phyloP scores from a whole-genome alignment of 2,329 filamentous ascomycete genomes.

The Phyllosticta citriasiana region DNA sequence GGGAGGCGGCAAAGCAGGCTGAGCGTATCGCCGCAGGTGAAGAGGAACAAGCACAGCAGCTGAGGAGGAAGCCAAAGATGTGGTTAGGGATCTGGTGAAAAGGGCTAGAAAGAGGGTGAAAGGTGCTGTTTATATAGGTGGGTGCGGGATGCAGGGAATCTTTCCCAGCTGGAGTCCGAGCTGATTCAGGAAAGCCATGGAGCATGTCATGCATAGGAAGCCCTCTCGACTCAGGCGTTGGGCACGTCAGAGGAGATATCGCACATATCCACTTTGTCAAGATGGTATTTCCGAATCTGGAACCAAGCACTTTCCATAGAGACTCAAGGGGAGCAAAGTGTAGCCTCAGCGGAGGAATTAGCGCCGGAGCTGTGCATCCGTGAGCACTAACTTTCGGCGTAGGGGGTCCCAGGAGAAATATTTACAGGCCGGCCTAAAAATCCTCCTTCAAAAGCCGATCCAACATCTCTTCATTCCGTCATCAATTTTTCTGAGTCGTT shows the following conservation, averaged over 20 bases:
- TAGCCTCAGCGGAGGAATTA: background rate
- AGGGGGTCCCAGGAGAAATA: background rate
- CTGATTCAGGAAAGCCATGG: background rate
- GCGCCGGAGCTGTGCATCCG: background rate
- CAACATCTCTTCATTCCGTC: background rate
- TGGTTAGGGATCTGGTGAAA: slow-evolving; percentile 65
- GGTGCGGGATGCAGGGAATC: background rate
- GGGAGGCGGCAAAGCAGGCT: slow-evolving; percentile 30
- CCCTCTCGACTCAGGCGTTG: background rate
- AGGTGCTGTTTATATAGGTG: background rate
- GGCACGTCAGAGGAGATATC: background rate
- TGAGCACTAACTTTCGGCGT: background rate
- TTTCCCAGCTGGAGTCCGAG: background rate
- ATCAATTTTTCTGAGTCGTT: background rate
- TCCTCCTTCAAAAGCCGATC: background rate
- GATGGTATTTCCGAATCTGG: too few species aligned
- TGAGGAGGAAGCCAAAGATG: slow-evolving; percentile 57
- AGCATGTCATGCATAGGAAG: too few species aligned
- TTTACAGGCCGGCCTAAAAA: background rate
- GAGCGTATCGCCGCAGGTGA: slow-evolving; percentile 18
- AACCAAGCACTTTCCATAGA: too few species aligned
- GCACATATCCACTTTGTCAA: too few species aligned
- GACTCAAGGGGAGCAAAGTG: too few species aligned
- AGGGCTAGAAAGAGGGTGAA: background rate
- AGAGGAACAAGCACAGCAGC: slow-evolving; percentile 23